Evolutionary conservation across 2,329 filamentous ascomycete genomes (phyloP), one percentile per base, ranked within the genome.

Genomic region (Arthrobotrys sphaeroides): DNA sequence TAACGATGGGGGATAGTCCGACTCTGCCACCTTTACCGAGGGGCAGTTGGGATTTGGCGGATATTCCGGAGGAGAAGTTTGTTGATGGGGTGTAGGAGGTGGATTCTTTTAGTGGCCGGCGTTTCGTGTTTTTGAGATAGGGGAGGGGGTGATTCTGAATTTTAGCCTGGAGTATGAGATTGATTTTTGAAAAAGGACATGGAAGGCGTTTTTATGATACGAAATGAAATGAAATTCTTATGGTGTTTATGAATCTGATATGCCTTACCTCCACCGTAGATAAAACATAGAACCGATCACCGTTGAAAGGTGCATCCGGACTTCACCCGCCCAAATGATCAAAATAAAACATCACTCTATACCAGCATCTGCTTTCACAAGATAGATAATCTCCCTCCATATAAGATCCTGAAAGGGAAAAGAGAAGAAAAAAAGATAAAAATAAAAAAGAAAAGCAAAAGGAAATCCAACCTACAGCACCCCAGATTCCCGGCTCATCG

Each of bases 401-500:
- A n/a, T 5, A 31, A 18, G 28, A 59, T 16, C 7, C 3, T 64
- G 2, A 16, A 36, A 49, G 49, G 49, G 49, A 49, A 49, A 64
- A 64, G 49, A 49, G 1, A 38, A 40, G 49, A 49, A n/a, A 22
- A 20, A 12, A 9, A 40, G 12, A 16, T 3, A 2, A 5, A 36
- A 22, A 47, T 9, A 20, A 1, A 22, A 36, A 38, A 38, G 13
- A 33, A 53, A 33, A 33, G 13, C 47, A 67, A 67, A 67, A 61
- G 33, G 40, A 61, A 45, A 24, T 59, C 38, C 20, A 4, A 59
- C 31, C 64, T 68, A 68, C 64, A 28, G 64, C 47, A 68, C 5
- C 40, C 26, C 20, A 26, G 13, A 68, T 68, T 68, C 64, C 64
- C 64, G 26, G 18, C 33, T 55, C 38, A 26, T 68, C 64, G 42